Evolutionary conservation across 441 rosid species (phyloP).

Genomic region (Aquilaria agallochum): DNA sequence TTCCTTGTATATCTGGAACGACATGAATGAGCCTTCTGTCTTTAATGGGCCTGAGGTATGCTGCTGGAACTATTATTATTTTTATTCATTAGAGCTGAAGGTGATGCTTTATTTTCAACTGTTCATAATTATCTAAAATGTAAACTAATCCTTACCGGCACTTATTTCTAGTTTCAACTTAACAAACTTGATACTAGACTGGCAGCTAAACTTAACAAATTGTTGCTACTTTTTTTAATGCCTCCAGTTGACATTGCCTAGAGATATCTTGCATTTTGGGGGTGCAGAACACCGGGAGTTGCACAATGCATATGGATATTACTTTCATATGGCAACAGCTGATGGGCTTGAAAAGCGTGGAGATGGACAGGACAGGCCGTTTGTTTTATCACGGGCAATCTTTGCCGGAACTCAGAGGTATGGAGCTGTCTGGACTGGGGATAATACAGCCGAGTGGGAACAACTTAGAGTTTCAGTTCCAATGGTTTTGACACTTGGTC

Average conservation of each 20-base stretch:
- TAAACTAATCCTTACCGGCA: no score
- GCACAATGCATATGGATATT: slow-evolving; percentile 92
- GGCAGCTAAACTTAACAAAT: background rate
- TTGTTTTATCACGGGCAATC: slow-evolving; percentile 94
- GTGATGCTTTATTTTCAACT: no score
- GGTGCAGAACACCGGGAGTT: slow-evolving; percentile 89
- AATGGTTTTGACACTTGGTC: slow-evolving; percentile 89
- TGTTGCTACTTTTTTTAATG: slow-evolving; percentile 18
- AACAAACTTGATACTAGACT: background rate
- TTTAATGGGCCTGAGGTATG: slow-evolving; percentile 99
- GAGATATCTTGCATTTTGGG: slow-evolving; percentile 91
- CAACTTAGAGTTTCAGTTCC: slow-evolving; percentile 96
- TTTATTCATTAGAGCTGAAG: no score
- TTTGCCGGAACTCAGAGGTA: slow-evolving; percentile 98
- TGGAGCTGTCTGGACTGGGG: slow-evolving; percentile 98
- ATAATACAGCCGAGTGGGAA: slow-evolving; percentile 96
- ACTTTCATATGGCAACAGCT: slow-evolving; percentile 97
- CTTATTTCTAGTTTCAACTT: no score
- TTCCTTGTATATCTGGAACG: slow-evolving; percentile 93
- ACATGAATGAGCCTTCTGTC: slow-evolving; percentile 99
- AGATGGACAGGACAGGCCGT: slow-evolving; percentile 89
- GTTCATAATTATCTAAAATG: no score
- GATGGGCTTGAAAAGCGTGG: slow-evolving; percentile 91
- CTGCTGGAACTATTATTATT: background rate
- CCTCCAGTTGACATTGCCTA: slow-evolving; percentile 86